Conservation (phyloP, 441 rosid genomes). For the Aleurites moluccanus region DNA sequence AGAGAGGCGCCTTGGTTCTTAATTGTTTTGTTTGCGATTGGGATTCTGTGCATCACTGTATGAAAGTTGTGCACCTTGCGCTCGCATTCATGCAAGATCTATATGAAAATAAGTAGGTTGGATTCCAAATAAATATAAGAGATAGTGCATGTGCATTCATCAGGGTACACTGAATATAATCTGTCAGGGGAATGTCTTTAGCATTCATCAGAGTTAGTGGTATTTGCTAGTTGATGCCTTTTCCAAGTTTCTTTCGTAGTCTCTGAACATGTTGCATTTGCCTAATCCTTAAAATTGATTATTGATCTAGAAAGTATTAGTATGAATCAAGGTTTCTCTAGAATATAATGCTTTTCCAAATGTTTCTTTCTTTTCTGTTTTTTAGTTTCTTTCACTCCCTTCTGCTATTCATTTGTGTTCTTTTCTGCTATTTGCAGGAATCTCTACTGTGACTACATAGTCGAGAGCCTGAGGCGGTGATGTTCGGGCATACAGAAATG, state of each 20-base stretch:
- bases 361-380: neutral
- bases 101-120: no score
- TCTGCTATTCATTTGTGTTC: neutral
- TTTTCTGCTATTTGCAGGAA: constrained; percentile 48
- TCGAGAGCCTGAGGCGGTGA: constrained; percentile 91
- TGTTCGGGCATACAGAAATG: neutral
- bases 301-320: neutral
- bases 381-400: neutral
- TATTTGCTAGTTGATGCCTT: neutral
- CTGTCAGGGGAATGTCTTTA: neutral
- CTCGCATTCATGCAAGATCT: no score
- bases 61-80: no score
- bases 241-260: neutral
- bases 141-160: no score
- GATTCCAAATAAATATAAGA: no score
- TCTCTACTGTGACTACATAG: constrained; percentile 85
- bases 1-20: neutral
- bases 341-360: neutral
- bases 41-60: no score
- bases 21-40: no score
- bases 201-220: neutral
- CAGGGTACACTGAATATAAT: no score
- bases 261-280: neutral
- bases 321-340: neutral
- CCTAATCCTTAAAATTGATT: neutral